These are phyloP conservation scores for Trametes meyenii DNA, from an alignment of 768 basidiomycete species.

Conservation along the genomic window DNA sequence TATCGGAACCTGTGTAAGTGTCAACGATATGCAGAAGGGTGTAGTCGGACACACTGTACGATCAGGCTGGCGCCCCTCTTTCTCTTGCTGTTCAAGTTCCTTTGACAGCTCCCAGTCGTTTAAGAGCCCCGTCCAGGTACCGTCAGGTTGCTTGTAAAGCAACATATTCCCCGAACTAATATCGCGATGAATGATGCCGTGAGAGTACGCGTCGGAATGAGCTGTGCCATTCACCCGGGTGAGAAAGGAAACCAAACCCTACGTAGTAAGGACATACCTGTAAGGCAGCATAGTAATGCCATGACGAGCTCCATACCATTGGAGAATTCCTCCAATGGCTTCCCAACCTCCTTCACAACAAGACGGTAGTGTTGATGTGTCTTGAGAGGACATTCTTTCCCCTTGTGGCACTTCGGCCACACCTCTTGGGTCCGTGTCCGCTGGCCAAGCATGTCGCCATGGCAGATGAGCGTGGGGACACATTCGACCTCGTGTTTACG, in stretches of 20 bases:
- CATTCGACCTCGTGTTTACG: neutral
- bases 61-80: neutral
- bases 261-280: neutral
- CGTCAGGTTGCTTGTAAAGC: neutral
- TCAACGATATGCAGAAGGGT: neutral
- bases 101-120: neutral
- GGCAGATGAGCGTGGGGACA: conserved; percentile 3
- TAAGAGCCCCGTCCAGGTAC: neutral
- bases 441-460: neutral
- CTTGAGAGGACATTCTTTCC: neutral
- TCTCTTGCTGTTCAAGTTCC: neutral
- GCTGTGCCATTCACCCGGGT: neutral
- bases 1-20: neutral
- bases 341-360: conserved; percentile 2
- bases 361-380: conserved; percentile 2
- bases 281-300: neutral
- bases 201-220: neutral
- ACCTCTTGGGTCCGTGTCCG: neutral
- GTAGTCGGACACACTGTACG: neutral
- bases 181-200: neutral
- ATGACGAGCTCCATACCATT: neutral
- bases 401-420: neutral
- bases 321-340: neutral
- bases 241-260: neutral
- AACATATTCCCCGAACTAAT: neutral